Evolutionary conservation across 345 rosid species (phyloP), one percentile per base, ranked within the genome.

Genomic region (Odontarrhena argentea): DNA sequence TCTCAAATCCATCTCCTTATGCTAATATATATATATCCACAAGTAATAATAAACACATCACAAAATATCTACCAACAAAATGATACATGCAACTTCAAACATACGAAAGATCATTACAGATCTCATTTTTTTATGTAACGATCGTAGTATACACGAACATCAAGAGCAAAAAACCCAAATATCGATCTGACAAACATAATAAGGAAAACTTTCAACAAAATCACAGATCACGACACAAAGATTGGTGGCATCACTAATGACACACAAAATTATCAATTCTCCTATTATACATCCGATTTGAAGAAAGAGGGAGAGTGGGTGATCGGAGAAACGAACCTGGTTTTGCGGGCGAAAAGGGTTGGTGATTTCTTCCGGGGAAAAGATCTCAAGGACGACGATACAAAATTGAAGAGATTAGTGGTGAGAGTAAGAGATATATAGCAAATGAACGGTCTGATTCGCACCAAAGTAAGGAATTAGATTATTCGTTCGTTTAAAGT

Each of bases 371-470:
- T 5, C 6, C 32, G 11, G 6, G 34, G 1, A 48, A 55, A 59
- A 42, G 72, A 59, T 66, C 61, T 34, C 36, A 51, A 42, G 18
- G 2, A 5, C 8, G 12, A 34, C 8, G 12, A 24, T 12, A 10
- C 15, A 58, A 34, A 32, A 32, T 43, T 43, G 0, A 5, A 40
- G 67, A 52, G 66, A 36, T 11, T 1, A 15, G 44, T 7, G 30
- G 40, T 26, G 52, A n/a, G n/a, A n/a, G 45, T 43, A 49, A 5
- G 9, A 6, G 46, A 72, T 73, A 50, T 73, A 73, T 65, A 58
- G 56, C 47, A 50, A 59, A 73, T 51, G 61, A 69, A 60, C 30
- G 74, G 60, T 73, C 71, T 24, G 76, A 65, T 65, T 66, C 67
- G 63, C 63, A 70, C 75, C 74, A 60, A 28, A 37, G 7, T 1